Evolutionary conservation across 108 stramenopile genomes (phyloP).

Genomic region (Cylindrotheca closterium): DNA sequence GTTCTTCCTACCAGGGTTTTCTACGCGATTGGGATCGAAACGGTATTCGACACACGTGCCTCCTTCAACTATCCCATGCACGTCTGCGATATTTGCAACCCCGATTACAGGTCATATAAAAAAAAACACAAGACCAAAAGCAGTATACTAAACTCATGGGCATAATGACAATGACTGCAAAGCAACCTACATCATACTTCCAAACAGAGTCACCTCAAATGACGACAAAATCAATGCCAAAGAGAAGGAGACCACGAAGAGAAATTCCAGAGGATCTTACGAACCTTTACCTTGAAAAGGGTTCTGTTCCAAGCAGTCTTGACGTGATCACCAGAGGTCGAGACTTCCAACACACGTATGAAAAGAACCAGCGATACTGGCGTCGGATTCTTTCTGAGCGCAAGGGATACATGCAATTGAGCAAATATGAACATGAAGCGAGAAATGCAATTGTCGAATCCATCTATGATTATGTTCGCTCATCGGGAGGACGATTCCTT

Average conservation of each 20-base stretch:
- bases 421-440: neutral
- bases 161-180: no score
- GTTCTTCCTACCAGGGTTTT: no score
- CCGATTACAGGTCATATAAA: no score
- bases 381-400: neutral
- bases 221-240: no score
- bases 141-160: no score
- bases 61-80: no score
- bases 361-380: conserved; percentile 1
- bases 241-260: neutral
- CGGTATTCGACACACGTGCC: no score
- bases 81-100: no score
- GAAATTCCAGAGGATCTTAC: neutral
- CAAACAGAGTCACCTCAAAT: no score
- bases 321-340: conserved; percentile 22
- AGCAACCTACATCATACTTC: no score
- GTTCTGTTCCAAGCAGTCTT: neutral
- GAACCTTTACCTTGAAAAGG: neutral
- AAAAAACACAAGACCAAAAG: no score
- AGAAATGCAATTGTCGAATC: conserved; percentile 3
- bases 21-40: no score
- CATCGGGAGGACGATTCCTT: conserved; percentile 12
- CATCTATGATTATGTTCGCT: conserved; percentile 2
- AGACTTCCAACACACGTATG: conserved; percentile 6
- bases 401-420: neutral